Evolutionary conservation across 106 monocot species (phyloP).

Genomic region (Dendrobium officinale): DNA sequence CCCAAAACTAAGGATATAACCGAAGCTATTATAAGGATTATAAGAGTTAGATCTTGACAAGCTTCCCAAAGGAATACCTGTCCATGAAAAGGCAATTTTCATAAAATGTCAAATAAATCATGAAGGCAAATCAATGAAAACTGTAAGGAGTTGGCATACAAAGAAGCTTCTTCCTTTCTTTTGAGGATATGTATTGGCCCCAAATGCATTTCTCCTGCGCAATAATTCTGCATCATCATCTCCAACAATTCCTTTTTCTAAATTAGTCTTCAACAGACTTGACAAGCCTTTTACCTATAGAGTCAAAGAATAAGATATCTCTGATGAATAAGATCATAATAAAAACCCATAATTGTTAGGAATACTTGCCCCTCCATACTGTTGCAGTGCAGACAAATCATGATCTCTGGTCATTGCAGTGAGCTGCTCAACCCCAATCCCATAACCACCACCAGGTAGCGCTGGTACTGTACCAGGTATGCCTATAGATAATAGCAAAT

Average conservation of each 20-base stretch:
- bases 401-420: conserved; percentile 77
- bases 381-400: conserved; percentile 53
- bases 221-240: conserved; percentile 34
- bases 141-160: conserved; percentile 25
- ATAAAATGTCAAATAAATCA: conserved; percentile 14
- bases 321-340: not conserved
- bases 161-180: conserved; percentile 50
- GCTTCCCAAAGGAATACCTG: conserved; percentile 83
- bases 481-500: conserved; percentile 1
- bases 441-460: conserved; percentile 37
- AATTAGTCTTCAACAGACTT: conserved; percentile 32
- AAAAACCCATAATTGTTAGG: not conserved
- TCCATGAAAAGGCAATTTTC: not conserved
- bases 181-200: conserved; percentile 47
- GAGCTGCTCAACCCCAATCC: conserved; percentile 70
- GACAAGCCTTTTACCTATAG: conserved; percentile 42
- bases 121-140: not conserved
- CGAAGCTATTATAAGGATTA: conserved; percentile 85
- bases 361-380: conserved; percentile 65
- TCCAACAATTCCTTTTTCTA: conserved; percentile 35
- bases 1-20: conserved; percentile 72
- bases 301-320: not conserved
- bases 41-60: conserved; percentile 82
- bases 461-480: conserved; percentile 16
- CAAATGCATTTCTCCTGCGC: conserved; percentile 32